These are phyloP conservation scores for Cyclostephanos tholiformis DNA, from an alignment of 108 stramenopile genomes.

Conservation along the genomic window DNA sequence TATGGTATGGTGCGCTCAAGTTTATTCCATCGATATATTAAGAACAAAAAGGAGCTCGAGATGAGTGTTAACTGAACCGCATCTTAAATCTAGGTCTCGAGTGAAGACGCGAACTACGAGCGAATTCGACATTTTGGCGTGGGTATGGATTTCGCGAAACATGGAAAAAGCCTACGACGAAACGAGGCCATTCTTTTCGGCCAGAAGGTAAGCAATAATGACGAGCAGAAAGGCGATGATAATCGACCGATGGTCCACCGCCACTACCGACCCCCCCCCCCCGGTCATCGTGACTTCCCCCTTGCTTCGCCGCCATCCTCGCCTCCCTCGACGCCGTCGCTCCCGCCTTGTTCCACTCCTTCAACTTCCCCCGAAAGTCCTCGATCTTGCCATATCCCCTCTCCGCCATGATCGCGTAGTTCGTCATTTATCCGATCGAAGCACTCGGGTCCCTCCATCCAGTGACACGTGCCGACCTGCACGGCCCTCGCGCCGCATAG, in stretches of 20 bases:
- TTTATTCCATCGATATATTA: too few relatives aligned
- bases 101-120: too few relatives aligned
- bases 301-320: conserved; percentile 51
- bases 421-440: conserved; percentile 90
- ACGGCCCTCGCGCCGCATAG: conserved; percentile 89
- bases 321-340: conserved; percentile 56
- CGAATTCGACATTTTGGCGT: too few relatives aligned
- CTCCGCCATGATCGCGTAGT: conserved; percentile 59
- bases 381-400: conserved; percentile 73
- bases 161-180: too few relatives aligned
- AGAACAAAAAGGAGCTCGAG: too few relatives aligned
- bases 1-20: too few relatives aligned
- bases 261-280: conserved; percentile 5
- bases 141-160: too few relatives aligned
- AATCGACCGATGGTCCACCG: conserved; percentile 20
- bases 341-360: conserved; percentile 86
- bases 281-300: not conserved
- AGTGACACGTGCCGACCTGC: conserved; percentile 92
- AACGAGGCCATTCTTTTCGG: conserved; percentile 57
- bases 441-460: conserved; percentile 89
- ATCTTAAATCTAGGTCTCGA: too few relatives aligned
- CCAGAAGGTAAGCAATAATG: conserved; percentile 66
- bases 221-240: conserved; percentile 56
- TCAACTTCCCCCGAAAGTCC: conserved; percentile 82
- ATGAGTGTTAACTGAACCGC: too few relatives aligned